Conservation (phyloP, 169 alveolate genomes). For the Plasmodium gonderi region DNA sequence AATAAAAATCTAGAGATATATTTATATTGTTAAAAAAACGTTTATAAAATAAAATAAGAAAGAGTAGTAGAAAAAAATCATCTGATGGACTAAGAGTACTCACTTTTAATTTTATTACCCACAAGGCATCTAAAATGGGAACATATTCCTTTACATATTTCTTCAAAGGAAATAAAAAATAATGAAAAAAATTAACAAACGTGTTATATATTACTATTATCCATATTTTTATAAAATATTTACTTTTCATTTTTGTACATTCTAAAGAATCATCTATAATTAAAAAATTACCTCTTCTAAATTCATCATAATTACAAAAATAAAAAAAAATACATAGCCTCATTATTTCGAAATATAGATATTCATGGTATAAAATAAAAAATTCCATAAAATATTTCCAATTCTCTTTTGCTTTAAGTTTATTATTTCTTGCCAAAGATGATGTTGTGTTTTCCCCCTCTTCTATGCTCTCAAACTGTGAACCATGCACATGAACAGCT, state of each 20-base stretch:
- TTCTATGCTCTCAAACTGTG: too few species aligned
- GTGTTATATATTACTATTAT: conserved; percentile 50
- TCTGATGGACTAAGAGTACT: neutral
- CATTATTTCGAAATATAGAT: conserved; percentile 64
- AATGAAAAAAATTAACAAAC: conserved; percentile 25
- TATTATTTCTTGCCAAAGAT: neutral
- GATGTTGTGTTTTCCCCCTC: neutral
- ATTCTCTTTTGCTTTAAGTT: neutral
- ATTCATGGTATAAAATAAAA: conserved; percentile 56
- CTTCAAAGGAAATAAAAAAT: conserved; percentile 25
- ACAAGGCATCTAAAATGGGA: neutral
- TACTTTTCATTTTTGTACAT: conserved; percentile 12
- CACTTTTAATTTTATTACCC: neutral
- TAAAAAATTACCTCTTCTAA: conserved; percentile 24
- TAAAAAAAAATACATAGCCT: conserved; percentile 47
- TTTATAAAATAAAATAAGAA: conserved; percentile 36
- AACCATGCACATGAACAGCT: neutral
- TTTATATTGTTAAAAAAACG: conserved; percentile 19
- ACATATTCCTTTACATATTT: conserved; percentile 5
- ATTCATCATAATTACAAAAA: conserved; percentile 71
- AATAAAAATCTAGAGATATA: conserved; percentile 7
- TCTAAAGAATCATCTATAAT: conserved; percentile 57
- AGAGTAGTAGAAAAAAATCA: conserved; percentile 26
- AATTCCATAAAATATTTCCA: conserved; percentile 5
- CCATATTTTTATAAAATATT: conserved; percentile 22